Evolutionary conservation across 192 early-diverging fungal species (phyloP), one percentile per base, ranked within the genome.

Genomic region (Coemansia sp.): DNA sequence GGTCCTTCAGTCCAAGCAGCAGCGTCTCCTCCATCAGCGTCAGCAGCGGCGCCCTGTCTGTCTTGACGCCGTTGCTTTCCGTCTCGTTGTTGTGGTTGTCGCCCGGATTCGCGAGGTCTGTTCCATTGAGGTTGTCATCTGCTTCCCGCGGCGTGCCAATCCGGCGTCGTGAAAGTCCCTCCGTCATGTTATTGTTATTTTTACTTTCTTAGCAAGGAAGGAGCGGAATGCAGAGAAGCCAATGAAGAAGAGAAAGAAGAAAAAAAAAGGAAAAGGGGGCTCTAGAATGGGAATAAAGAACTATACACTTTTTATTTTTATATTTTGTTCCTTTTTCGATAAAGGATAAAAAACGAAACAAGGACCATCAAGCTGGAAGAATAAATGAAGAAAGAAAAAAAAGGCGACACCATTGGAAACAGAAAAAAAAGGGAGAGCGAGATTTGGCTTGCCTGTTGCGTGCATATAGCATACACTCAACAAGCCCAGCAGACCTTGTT

Each of bases 1-100:
- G 67, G 78, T 99, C 97, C 76, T 99, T 99, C 52, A 98, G 83
- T 10, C 97, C 97, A 46, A 99, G 65, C 59, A 99, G 83, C 64
- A 99, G 75, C 15, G 97, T 90, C 70, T 99, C 95, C 71, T 99
- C 97, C 89, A 99, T 90, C 46, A 99, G 76, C n/a, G 95, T 99
- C 48, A 99, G 80, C 74, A 86, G 79, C 4, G 91, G 91, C 32
- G 82, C 74, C 48, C 78, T 83, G 59, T 85, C 80, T 11, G 62
- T 66, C 51, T 78, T 82, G 40, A 36, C 45, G 63, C 52, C 71
- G 8, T 73, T 58, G n/a, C 51, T 18, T 16, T 49, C 36, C 26
- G 26, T 26, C 26, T 26, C 16, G 48, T 32, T 36, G 39, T 58
- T 26, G 3, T 26, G 26, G 26, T 26, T 26, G 26, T 26, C 26